Evolutionary conservation across 495 filamentous ascomycete genomes (phyloP), one percentile per base, ranked within the genome.

Genomic region (Physcia stellaris): DNA sequence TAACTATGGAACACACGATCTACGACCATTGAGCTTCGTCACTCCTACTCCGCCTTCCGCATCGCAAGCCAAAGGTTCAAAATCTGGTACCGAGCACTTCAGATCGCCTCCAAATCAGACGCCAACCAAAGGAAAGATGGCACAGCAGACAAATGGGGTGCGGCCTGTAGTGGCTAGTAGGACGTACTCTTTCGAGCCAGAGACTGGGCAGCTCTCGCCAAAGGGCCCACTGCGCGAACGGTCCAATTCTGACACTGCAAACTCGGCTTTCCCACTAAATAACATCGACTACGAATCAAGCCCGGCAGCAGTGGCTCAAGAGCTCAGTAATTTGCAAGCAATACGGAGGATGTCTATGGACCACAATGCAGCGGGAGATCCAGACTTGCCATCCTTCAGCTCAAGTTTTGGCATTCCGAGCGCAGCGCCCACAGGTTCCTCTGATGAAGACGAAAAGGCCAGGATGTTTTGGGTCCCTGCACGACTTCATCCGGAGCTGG

Each of bases 301-400:
- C 49, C 81, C 92, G 10, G 84, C 80, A 34, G 88, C 87, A 42
- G 85, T 99, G 13, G 86, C 84, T 22, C 86, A 96, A 54, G 90
- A 99, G 62, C 62, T 96, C 32, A 93, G 79, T 58, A 99, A 96
- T 53, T 60, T 99, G 36, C 87, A 94, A 51, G 90, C 92, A 10
- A 73, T 99, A 41, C 77, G 90, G 44, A 79, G 90, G 40, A 88
- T 99, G 83, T 96, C 90, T 12, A 96, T 99, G 92, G 87, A 95
- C 58, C 90, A 93, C 11, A 81, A 83, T 38, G 82, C 79, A 28
- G 74, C 80, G n/a, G 77, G 73, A 39, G 90, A 99, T 55, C 90
- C 90, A 4, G 90, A 99, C 57, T 66, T 99, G 37, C 85, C 92
- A 23, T 79, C 80, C 10, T 94, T 90, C 59, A 75, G 73, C 39